A percentile compares a stretch with the other conserved stretches of the same genome.
These are phyloP conservation scores for Jackrogersella multiformis DNA, from an alignment of 495 filamentous ascomycete species.

Conservation along the genomic window DNA sequence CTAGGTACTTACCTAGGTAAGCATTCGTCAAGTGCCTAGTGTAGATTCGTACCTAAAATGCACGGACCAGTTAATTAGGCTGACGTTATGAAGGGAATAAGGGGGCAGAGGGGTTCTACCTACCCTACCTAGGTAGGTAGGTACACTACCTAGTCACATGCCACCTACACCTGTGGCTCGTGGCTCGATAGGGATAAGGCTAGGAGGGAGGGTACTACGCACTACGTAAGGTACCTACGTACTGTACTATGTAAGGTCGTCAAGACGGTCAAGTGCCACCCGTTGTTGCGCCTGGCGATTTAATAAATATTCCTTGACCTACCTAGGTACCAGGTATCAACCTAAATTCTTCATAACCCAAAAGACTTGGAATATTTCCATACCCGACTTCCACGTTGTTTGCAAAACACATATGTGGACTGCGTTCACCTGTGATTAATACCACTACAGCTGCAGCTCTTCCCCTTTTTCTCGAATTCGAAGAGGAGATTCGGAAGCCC, in stretches of 20 bases:
- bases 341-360: slow-evolving; percentile 21
- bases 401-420: slow-evolving; percentile 22
- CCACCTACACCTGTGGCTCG: slow-evolving; percentile 31
- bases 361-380: slow-evolving; percentile 17
- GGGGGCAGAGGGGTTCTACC: too few species aligned
- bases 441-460: not conserved
- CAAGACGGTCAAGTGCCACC: slow-evolving; percentile 36
- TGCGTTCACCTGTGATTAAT: slow-evolving; percentile 36
- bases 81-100: slow-evolving; percentile 12
- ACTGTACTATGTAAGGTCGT: slow-evolving; percentile 25
- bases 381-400: slow-evolving; percentile 13
- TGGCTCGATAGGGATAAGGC: slow-evolving; percentile 32
- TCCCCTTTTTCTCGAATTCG: not conserved
- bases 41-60: too few species aligned
- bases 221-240: slow-evolving; percentile 22
- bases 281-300: slow-evolving; percentile 37
- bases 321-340: too few species aligned
- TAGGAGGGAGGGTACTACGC: not conserved
- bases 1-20: too few species aligned
- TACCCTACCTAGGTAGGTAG: too few species aligned
- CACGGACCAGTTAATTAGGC: slow-evolving; percentile 18
- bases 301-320: slow-evolving; percentile 33
- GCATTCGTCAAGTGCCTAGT: too few species aligned
- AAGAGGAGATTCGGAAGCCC: slow-evolving; percentile 1
- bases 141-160: slow-evolving; percentile 38